A percentile compares a stretch with the other conserved stretches of the same genome.
Evolutionary conservation across 2,329 filamentous ascomycete genomes (phyloP).

Genomic region (Ascochyta koolunga): DNA sequence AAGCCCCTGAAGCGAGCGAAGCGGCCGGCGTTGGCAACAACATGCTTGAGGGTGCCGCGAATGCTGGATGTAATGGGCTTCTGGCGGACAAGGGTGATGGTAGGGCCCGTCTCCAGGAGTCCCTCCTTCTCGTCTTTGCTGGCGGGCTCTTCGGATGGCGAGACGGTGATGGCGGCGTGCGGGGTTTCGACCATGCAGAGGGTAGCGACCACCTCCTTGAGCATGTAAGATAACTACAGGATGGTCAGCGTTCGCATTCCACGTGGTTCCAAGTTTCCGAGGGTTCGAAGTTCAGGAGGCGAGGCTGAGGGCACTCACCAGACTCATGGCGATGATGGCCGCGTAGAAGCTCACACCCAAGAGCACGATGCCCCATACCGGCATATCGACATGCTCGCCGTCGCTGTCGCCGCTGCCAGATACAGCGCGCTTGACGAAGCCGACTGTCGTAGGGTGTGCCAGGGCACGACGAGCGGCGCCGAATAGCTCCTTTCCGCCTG

Average conservation of each 20-base stretch:
- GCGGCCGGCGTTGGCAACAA: slow-evolving; percentile 69
- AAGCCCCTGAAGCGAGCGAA: slow-evolving; percentile 74
- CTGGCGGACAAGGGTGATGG: slow-evolving; percentile 54
- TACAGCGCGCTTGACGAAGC: slow-evolving; percentile 38
- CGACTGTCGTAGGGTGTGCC: slow-evolving; percentile 30
- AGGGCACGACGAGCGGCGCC: slow-evolving; percentile 42
- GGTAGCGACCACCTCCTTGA: slow-evolving; percentile 64
- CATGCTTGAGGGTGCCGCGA: slow-evolving; percentile 62
- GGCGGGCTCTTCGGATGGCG: slow-evolving; percentile 54
- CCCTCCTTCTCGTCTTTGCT: slow-evolving; percentile 51
- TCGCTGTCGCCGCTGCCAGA: slow-evolving; percentile 10
- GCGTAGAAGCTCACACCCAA: slow-evolving; percentile 45
- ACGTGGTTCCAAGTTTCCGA: not conserved
- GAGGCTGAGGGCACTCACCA: slow-evolving; percentile 40
- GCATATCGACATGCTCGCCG: slow-evolving; percentile 30
- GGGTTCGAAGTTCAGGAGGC: slow-evolving; percentile 8
- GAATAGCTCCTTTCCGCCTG: slow-evolving; percentile 27
- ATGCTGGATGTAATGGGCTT: slow-evolving; percentile 68
- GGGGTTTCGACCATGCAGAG: slow-evolving; percentile 70
- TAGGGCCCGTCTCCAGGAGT: slow-evolving; percentile 48
- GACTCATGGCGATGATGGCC: slow-evolving; percentile 51
- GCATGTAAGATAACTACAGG: slow-evolving; percentile 58
- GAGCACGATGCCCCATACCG: slow-evolving; percentile 36
- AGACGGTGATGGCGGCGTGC: slow-evolving; percentile 56
- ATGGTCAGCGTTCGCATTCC: slow-evolving; percentile 14